A percentile compares a stretch with the other conserved stretches of the same genome.
Conservation (phyloP, 768 basidiomycete species). For the Tricholoma hemisulphureum region DNA sequence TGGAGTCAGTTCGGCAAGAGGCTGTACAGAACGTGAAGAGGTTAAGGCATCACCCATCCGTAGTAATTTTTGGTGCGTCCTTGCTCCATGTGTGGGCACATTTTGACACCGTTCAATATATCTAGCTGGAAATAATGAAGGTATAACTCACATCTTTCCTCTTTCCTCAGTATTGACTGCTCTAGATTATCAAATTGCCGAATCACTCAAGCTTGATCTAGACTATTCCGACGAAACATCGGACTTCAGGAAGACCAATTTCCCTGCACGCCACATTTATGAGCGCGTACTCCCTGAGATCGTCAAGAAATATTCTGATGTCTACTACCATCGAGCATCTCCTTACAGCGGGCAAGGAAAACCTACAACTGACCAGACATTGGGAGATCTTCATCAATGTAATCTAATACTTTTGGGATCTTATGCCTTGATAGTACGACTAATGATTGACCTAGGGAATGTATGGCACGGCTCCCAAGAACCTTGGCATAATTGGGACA, state of each 20-base stretch:
- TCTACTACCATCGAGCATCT: conserved; percentile 81
- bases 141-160: conserved; percentile 23
- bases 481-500: conserved; percentile 94
- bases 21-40: conserved; percentile 83
- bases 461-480: conserved; percentile 95
- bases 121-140: conserved; percentile 81
- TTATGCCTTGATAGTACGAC: conserved; percentile 7
- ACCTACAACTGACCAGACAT: conserved; percentile 64
- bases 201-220: conserved; percentile 71
- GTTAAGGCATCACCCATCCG: conserved; percentile 81
- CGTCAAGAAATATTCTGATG: conserved; percentile 60
- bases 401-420: conserved; percentile 13
- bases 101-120: not conserved
- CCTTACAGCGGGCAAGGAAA: conserved; percentile 85
- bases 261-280: conserved; percentile 90
- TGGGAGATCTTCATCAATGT: conserved; percentile 95
- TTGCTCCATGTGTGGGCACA: not conserved
- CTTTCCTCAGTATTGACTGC: not conserved
- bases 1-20: conserved; percentile 72
- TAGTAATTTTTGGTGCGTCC: conserved; percentile 79
- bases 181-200: conserved; percentile 84
- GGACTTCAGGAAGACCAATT: conserved; percentile 82
- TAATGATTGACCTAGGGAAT: conserved; percentile 54
- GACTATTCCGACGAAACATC: conserved; percentile 84
- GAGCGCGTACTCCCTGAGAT: conserved; percentile 79